Evolutionary conservation across 2,329 filamentous ascomycete species (phyloP).

Genomic region (Stagonosporopsis cucurbitacearum): DNA sequence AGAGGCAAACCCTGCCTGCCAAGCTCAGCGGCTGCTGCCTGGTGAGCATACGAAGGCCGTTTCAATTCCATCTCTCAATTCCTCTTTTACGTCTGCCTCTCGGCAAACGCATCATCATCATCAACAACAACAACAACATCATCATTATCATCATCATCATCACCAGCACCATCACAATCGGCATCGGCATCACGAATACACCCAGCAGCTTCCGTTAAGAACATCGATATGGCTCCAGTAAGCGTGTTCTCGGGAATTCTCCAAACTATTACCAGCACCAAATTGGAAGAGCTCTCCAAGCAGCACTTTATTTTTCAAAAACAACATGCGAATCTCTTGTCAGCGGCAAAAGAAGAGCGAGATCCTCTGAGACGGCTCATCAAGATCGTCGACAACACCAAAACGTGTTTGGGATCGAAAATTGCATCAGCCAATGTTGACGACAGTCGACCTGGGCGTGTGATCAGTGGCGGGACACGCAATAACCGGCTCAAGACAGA

Average conservation of each 20-base stretch:
- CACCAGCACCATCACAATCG: no score
- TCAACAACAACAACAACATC: no score
- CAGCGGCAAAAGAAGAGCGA: conserved; percentile 17
- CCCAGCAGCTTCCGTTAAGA: neutral
- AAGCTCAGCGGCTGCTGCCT: conserved; percentile 9
- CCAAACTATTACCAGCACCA: conserved; percentile 46
- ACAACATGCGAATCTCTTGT: conserved; percentile 32
- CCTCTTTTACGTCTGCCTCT: neutral
- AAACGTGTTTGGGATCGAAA: conserved; percentile 36
- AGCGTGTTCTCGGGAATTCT: conserved; percentile 47
- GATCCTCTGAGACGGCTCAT: conserved; percentile 35
- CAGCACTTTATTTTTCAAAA: conserved; percentile 40
- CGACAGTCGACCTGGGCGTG: conserved; percentile 19
- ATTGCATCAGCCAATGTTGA: conserved; percentile 20
- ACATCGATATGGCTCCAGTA: conserved; percentile 31
- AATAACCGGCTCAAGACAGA: conserved; percentile 37
- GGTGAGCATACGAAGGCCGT: neutral
- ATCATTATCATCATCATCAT: no score
- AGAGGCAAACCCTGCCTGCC: neutral
- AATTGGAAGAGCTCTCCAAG: conserved; percentile 48
- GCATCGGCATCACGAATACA: no score
- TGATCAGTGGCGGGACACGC: conserved; percentile 27
- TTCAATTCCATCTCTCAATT: no score
- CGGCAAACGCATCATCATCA: neutral
- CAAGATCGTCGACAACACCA: conserved; percentile 38